These are phyloP conservation scores for Sarocladium brachiariae DNA, from an alignment of 2,329 filamentous ascomycete species.

Conservation along the genomic window DNA sequence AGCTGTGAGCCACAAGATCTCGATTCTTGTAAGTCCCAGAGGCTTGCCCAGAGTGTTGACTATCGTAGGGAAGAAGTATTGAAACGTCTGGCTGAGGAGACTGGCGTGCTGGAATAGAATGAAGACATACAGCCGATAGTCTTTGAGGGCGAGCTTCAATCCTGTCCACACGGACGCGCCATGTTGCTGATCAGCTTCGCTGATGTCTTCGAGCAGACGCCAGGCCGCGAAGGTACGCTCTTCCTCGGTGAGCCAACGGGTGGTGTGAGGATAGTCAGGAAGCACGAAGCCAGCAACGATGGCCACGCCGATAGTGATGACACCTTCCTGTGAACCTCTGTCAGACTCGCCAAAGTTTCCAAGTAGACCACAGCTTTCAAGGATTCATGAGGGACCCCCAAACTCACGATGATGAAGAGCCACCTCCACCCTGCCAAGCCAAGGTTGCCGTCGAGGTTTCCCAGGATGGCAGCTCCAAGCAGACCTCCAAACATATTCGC, in stretches of 20 bases:
- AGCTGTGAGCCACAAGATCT: slow-evolving; percentile 50
- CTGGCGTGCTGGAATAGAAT: slow-evolving; percentile 47
- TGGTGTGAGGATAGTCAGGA: slow-evolving; percentile 47
- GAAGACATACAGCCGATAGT: slow-evolving; percentile 46
- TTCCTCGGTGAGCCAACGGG: slow-evolving; percentile 42
- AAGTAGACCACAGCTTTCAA: too few species aligned
- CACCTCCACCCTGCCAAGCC: slow-evolving; percentile 58
- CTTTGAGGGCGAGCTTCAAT: slow-evolving; percentile 39
- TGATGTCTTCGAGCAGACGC: slow-evolving; percentile 42
- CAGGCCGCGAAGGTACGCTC: slow-evolving; percentile 46
- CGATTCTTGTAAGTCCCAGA: slow-evolving; percentile 47
- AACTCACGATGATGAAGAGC: slow-evolving; percentile 53
- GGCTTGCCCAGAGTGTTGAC: slow-evolving; percentile 38
- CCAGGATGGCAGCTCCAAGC: slow-evolving; percentile 41
- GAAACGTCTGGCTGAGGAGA: slow-evolving; percentile 48
- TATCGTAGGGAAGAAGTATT: slow-evolving; percentile 61
- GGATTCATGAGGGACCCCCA: too few species aligned
- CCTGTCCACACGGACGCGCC: slow-evolving; percentile 34
- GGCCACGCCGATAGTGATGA: slow-evolving; percentile 32
- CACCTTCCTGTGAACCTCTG: slow-evolving; percentile 24
- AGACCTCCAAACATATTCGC: slow-evolving; percentile 46
- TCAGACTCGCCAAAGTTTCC: too few species aligned
- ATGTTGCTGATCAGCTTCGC: slow-evolving; percentile 33
- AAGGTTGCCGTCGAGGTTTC: slow-evolving; percentile 33
- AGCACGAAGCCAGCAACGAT: slow-evolving; percentile 30